A percentile compares a stretch with the other conserved stretches of the same genome.
These are phyloP conservation scores for Chiua virens DNA, from an alignment of 768 basidiomycete species.

Conservation along the genomic window DNA sequence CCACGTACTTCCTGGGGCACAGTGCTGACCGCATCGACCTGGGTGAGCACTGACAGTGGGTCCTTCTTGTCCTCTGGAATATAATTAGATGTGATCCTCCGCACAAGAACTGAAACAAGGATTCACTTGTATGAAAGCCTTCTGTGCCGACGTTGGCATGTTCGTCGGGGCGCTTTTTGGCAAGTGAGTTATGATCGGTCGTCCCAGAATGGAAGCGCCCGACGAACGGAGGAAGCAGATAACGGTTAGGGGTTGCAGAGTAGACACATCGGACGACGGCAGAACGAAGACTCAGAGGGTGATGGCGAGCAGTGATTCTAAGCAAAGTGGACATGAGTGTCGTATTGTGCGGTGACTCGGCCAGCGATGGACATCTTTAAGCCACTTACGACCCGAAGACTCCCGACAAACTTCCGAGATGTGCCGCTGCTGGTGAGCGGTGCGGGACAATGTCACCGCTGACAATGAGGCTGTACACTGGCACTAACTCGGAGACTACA, in stretches of 20 bases:
- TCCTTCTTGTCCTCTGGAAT: conserved; percentile 27
- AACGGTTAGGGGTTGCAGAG: conserved; percentile 2
- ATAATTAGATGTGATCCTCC: not conserved
- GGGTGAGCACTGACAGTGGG: conserved; percentile 13
- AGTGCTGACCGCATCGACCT: conserved; percentile 49
- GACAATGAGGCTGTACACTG: not conserved
- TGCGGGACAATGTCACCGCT: not conserved
- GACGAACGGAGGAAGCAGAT: not conserved
- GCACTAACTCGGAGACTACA: too few relatives aligned
- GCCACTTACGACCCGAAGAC: conserved; percentile 16
- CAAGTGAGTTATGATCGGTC: conserved; percentile 22
- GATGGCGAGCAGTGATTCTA: conserved; percentile 9
- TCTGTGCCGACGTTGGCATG: conserved; percentile 31
- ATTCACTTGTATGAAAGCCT: conserved; percentile 35
- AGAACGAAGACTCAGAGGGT: conserved; percentile 8
- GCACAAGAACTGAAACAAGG: not conserved
- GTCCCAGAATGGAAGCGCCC: conserved; percentile 26
- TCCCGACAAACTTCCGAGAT: conserved; percentile 26
- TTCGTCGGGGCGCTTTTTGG: conserved; percentile 23
- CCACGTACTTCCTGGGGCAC: conserved; percentile 59
- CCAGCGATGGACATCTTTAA: conserved; percentile 18
- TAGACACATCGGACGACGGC: conserved; percentile 6
- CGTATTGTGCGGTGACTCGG: not conserved
- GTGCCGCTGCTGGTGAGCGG: conserved; percentile 10
- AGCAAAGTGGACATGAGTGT: conserved; percentile 17